Conservation (phyloP, 2,329 filamentous ascomycete genomes). For the Colletotrichum coccodes region DNA sequence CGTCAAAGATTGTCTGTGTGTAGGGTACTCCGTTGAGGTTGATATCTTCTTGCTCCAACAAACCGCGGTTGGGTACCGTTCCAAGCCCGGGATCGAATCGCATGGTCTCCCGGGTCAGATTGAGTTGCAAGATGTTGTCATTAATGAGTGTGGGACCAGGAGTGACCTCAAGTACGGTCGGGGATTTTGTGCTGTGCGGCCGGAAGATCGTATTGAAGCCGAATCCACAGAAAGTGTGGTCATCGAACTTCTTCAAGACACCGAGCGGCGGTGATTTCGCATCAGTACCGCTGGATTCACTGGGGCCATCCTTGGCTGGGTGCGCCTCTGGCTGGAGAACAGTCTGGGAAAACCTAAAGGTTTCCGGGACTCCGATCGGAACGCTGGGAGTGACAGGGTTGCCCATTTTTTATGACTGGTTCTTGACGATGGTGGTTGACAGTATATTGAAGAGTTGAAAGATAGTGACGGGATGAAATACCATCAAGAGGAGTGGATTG, state of each 20-base stretch:
- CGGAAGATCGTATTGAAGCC: conserved; percentile 53
- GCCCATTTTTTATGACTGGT: not conserved
- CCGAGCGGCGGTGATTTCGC: conserved; percentile 27
- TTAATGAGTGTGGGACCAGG: conserved; percentile 9
- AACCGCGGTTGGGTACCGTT: conserved; percentile 49
- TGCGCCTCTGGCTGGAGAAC: not conserved
- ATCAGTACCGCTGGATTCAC: not conserved
- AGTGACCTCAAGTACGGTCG: conserved; percentile 32
- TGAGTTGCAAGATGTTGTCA: conserved; percentile 49
- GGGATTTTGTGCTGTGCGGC: conserved; percentile 40
- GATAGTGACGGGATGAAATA: not conserved
- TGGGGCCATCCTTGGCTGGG: not conserved
- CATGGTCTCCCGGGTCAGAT: conserved; percentile 48
- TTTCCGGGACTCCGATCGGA: not conserved
- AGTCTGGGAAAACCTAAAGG: not conserved
- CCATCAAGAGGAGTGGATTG: not conserved
- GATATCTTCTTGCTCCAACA: conserved; percentile 45
- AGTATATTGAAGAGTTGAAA: too few species aligned
- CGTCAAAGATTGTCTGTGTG: conserved; percentile 46
- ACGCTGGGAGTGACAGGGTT: not conserved
- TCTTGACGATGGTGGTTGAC: not conserved
- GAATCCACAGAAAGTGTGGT: conserved; percentile 39
- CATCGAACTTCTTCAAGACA: conserved; percentile 40
- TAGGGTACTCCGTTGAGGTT: conserved; percentile 48
- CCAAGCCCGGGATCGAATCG: conserved; percentile 44